phyloP scores from a whole-genome alignment of 768 basidiomycete species.

The Kwoniella pini region DNA sequence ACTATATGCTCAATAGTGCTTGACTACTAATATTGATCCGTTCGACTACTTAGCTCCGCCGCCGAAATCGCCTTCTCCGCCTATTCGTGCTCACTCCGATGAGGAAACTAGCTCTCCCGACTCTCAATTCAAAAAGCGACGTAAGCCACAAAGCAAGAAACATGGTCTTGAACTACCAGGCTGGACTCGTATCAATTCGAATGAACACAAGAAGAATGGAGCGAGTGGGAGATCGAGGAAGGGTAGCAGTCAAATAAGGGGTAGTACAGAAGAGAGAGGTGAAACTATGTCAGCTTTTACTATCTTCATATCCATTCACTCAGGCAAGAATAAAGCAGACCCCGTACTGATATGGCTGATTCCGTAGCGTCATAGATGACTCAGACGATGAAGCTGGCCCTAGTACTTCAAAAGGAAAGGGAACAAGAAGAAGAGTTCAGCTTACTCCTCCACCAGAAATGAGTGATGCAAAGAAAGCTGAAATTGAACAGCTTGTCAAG shows the following conservation, averaged over 20 bases:
- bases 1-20: too few species aligned
- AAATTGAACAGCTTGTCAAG: slow-evolving; percentile 14
- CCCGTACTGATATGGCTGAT: background rate
- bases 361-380: slow-evolving; percentile 15
- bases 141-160: slow-evolving; percentile 5
- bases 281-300: slow-evolving; percentile 18
- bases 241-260: slow-evolving; percentile 7
- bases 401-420: background rate
- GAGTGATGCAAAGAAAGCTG: slow-evolving; percentile 11
- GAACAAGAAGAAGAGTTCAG: background rate
- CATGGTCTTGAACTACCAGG: slow-evolving; percentile 14
- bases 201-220: slow-evolving; percentile 10
- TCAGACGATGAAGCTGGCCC: slow-evolving; percentile 16
- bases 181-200: slow-evolving; percentile 17
- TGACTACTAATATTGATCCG: background rate
- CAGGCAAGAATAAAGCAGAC: background rate
- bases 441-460: slow-evolving; percentile 28
- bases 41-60: slow-evolving; percentile 9
- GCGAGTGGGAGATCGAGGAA: slow-evolving; percentile 11
- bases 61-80: slow-evolving; percentile 18
- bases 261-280: slow-evolving; percentile 24
- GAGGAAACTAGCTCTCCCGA: background rate
- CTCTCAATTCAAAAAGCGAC: slow-evolving; percentile 22
- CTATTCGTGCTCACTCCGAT: slow-evolving; percentile 15
- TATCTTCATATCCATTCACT: background rate